Conservation (phyloP, 2,329 filamentous ascomycete species). For the Trichophyton verrucosum region DNA sequence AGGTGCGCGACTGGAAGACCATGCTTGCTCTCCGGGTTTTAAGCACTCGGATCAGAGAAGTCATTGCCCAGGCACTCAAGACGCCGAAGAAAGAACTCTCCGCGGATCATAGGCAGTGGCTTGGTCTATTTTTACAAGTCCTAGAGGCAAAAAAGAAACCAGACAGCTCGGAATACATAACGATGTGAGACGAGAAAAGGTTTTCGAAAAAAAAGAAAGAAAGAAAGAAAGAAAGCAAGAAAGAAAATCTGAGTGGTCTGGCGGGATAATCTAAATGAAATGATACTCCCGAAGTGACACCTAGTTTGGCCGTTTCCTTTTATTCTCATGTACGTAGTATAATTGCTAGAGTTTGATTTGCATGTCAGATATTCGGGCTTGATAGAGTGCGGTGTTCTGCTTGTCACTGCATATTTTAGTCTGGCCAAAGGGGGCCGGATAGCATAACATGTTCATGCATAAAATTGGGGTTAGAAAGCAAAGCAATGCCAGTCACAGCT, state of each 20-base stretch:
- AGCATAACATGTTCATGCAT: neutral
- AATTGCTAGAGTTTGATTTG: neutral
- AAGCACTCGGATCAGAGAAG: slow-evolving; percentile 58
- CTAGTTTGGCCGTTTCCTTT: neutral
- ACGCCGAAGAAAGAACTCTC: slow-evolving; percentile 33
- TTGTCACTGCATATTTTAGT: neutral
- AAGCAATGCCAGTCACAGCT: neutral
- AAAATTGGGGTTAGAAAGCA: neutral
- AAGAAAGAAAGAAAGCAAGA: neutral
- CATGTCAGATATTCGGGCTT: neutral
- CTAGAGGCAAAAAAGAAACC: slow-evolving; percentile 31
- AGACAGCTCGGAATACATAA: slow-evolving; percentile 1
- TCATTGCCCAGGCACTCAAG: slow-evolving; percentile 56
- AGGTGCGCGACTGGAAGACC: slow-evolving; percentile 76
- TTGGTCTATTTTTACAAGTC: slow-evolving; percentile 60
- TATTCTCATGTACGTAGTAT: neutral
- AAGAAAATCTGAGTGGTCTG: neutral
- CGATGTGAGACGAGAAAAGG: neutral
- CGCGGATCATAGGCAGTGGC: slow-evolving; percentile 58
- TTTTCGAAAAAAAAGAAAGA: neutral
- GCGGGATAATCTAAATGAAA: neutral
- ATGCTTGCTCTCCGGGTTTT: slow-evolving; percentile 81
- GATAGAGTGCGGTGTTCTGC: neutral
- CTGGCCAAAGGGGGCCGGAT: neutral
- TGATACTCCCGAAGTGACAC: neutral